Base-by-base conservation (phyloP, 345 rosid genomes). In the Pseudoturritis turrita region DNA sequence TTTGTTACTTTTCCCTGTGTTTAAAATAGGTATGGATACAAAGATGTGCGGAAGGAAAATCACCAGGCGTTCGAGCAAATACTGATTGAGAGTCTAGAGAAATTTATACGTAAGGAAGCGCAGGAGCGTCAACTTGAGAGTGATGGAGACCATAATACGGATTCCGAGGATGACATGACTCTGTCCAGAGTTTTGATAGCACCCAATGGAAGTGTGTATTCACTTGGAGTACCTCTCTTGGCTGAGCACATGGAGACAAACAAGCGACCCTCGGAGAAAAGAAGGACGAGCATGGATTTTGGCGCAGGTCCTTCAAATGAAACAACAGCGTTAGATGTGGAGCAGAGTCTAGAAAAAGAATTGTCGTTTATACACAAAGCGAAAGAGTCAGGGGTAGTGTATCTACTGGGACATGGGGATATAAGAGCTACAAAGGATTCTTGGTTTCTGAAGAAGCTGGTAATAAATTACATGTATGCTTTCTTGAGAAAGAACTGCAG, bases 391-490 rank as follows among this genome's bases (percentile, higher is more conserved):
- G 99, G 98, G 55, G 97, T 95, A 0, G 99, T 95, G 64, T 91
- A 95, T 86, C 94, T 95, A 71, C 99, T 95, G 11, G 99, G 99
- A 31, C 99, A 91, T 19, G 99, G 98, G 18, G 98, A 91, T 68
- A 95, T 95, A 45, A 84, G 98, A 58, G 98, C 99, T 19, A 85
- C 92, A 70, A 95, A 91, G 76, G 94, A 95, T 72, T 95, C 99
- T 3, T 95, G 98, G 99, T 95, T 95, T 77, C 75, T 89, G 37
- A 95, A 95, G 89, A 95, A 95, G 83, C 80, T 95, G 74, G 83
- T 85, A 6, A 91, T 95, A 74, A 95, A 95, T 68, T 95, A 95
- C 82, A 85, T 95, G 70, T 95, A 95, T 57, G 99, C 97, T 10
- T 95, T 91, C 85, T 75, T 95, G 84, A 88, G 98, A 62, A 95